Percentiles rank a stretch among this genome's conserved stretches.
Evolutionary conservation across 345 rosid species (phyloP).

Genomic region (Brassica napus): Da-Ae NC_063446.1:32094501-32095000

Average conservation of each 20-base stretch:
- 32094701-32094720: not conserved
- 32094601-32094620: not conserved
- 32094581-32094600: not conserved
- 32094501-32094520: not conserved
- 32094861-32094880: not conserved
- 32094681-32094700: not conserved
- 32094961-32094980: not conserved
- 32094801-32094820: not conserved
- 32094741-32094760: not conserved
- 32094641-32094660: not conserved
- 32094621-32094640: not conserved
- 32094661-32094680: not conserved
- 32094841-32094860: not conserved
- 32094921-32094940: not conserved
- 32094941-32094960: not conserved
- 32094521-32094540: not conserved
- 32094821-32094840: constrained; percentile 1
- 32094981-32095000: not conserved
- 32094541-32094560: not conserved
- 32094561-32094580: not conserved
- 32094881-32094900: not conserved
- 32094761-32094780: not conserved
- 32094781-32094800: not conserved
- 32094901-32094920: not conserved
- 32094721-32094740: not conserved